Evolutionary conservation across 2,329 filamentous ascomycete genomes (phyloP).

Genomic region (Exophiala xenobiotica): DNA sequence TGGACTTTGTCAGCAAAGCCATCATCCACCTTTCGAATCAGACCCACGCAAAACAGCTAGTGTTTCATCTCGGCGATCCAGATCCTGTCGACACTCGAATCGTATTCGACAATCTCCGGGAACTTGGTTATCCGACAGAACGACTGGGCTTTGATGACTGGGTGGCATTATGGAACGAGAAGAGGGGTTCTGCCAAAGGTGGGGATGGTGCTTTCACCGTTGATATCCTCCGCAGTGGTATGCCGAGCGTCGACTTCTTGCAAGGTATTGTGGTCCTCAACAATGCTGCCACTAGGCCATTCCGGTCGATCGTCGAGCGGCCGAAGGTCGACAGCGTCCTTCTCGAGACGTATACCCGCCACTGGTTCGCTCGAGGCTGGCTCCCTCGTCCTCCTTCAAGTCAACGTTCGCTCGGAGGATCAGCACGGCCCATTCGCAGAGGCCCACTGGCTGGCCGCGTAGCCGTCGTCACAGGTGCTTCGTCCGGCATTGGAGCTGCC

Average conservation of each 20-base stretch:
- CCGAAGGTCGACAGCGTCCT: conserved; percentile 68
- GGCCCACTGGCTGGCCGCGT: conserved; percentile 51
- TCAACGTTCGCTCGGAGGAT: conserved; percentile 46
- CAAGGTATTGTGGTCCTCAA: conserved; percentile 71
- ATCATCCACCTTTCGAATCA: conserved; percentile 70
- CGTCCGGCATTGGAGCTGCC: conserved; percentile 38
- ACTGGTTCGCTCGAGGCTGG: conserved; percentile 80
- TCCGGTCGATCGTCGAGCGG: conserved; percentile 59
- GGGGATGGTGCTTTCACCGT: conserved; percentile 73
- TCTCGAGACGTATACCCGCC: conserved; percentile 74
- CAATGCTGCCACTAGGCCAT: conserved; percentile 65
- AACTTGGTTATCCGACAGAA: conserved; percentile 70
- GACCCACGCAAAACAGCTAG: conserved; percentile 58
- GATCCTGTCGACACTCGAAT: conserved; percentile 64
- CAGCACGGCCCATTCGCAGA: conserved; percentile 45
- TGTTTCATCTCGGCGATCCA: conserved; percentile 75
- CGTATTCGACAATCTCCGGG: conserved; percentile 63
- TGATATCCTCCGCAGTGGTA: conserved; percentile 75
- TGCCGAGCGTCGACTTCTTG: conserved; percentile 73
- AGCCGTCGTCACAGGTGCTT: conserved; percentile 41
- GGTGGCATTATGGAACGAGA: conserved; percentile 71
- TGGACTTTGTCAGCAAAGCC: conserved; percentile 74
- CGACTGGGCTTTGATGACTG: conserved; percentile 69
- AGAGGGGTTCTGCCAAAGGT: conserved; percentile 62
- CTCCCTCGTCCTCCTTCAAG: conserved; percentile 61